Evolutionary conservation across 2,329 filamentous ascomycete species (phyloP), one percentile per base, ranked within the genome.

Genomic region (Pseudonectria buxi): DNA sequence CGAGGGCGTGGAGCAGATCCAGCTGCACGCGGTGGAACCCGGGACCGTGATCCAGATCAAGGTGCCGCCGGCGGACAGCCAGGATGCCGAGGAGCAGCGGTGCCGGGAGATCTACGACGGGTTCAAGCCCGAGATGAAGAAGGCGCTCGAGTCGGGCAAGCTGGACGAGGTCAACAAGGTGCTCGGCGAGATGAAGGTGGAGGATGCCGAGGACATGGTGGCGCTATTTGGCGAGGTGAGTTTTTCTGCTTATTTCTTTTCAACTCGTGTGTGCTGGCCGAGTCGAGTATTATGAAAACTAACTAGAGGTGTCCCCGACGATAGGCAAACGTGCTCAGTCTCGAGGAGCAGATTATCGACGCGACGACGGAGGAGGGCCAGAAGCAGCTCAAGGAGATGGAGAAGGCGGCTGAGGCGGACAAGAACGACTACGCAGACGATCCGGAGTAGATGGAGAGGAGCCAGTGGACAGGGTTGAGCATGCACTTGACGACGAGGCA

Each of bases 331-430:
- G 90, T 95, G 69, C 64, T 98, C 47, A 95, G 86, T 58, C 61
- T 98, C 33, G 88, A 96, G 59, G 81, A 95, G 55, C 81, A 94
- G 32, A 87, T 98, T 33, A 94, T 98, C 49, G 92, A 98, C 64
- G 86, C 88, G 1, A 98, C 88, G 30, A 94, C 90, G 3, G 82
- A 88, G 55, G 81, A 92, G 57, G 89, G 89, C 3, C 75, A 82
- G 67, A 76, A 81, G 58, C 80, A 81, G 55, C 70, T 90, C 50
- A 82, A 84, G 64, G 78, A 88, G 46, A 74, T 94, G 41, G 81
- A 87, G 58, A 71, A 74, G 16, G 61, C 61, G 28, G 57, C 60
- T 12, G 49, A 49, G 12, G 56, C 50, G 6, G 53, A 53, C 10
- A 52, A 52, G 35, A 44, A 44, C 13, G 45, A 54, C 13, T 43